Conservation (phyloP, 164 flowering plant species). For the Tetrastigma voinierianum region DNA sequence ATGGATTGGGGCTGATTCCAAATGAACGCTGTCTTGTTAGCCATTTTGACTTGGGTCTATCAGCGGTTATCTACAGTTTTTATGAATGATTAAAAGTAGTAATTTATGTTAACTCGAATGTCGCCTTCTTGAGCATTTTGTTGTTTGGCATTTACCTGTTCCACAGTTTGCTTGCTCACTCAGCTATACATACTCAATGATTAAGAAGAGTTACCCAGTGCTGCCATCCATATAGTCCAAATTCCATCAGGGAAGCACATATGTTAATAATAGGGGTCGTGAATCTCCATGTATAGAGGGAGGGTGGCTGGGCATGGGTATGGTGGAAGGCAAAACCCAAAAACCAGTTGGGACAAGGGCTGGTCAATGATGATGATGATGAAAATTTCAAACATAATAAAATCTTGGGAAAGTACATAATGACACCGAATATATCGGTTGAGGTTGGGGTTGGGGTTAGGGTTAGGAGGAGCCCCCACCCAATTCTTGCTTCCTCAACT, state of each 20-base stretch:
- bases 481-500: background rate
- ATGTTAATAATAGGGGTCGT: background rate
- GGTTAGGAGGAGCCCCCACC: background rate
- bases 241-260: too few species aligned
- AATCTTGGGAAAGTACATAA: slow-evolving; percentile 10
- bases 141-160: too few species aligned
- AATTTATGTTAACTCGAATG: background rate
- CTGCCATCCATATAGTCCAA: too few species aligned
- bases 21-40: background rate
- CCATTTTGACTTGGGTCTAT: background rate
- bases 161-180: too few species aligned
- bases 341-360: slow-evolving; percentile 6
- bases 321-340: background rate
- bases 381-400: slow-evolving; percentile 4
- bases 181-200: too few species aligned
- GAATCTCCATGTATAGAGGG: background rate
- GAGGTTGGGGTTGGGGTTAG: too few species aligned
- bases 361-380: slow-evolving; percentile 9
- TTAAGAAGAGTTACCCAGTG: too few species aligned
- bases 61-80: background rate
- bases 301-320: too few species aligned
- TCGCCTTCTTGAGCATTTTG: too few species aligned
- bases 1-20: background rate
- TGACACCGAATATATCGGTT: background rate
- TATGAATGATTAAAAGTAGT: background rate